phyloP scores from a whole-genome alignment of 2,329 filamentous ascomycete species.

The Hypoxylon sp. region DNA sequence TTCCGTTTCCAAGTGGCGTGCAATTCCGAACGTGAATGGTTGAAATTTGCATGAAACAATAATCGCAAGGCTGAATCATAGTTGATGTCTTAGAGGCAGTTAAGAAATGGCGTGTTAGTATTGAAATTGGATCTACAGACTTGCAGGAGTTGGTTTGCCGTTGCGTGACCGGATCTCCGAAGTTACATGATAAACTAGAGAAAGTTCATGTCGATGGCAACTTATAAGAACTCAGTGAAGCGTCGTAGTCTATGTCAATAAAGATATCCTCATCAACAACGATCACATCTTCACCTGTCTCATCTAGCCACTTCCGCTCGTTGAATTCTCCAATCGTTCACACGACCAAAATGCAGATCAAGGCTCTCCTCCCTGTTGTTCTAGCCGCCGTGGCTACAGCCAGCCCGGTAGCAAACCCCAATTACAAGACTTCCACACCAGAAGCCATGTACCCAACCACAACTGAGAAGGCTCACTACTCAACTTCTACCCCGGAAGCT shows the following conservation, averaged over 20 bases:
- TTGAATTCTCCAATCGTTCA: constrained; percentile 4
- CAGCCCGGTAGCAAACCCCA: constrained; percentile 39
- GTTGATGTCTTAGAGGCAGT: constrained; percentile 25
- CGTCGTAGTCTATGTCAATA: background rate
- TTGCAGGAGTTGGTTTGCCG: constrained; percentile 10
- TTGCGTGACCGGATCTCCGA: constrained; percentile 25
- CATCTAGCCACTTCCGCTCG: constrained; percentile 6
- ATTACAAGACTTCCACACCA: constrained; percentile 35
- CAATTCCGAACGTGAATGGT: background rate
- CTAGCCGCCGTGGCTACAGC: constrained; percentile 38
- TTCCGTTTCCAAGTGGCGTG: background rate
- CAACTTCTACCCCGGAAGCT: constrained; percentile 20
- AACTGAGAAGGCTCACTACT: constrained; percentile 20
- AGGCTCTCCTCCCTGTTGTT: constrained; percentile 36
- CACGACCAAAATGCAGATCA: constrained; percentile 41
- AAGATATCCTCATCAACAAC: constrained; percentile 8
- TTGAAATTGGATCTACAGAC: constrained; percentile 38
- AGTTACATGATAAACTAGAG: background rate
- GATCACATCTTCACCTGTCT: constrained; percentile 13
- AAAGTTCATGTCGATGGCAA: constrained; percentile 4
- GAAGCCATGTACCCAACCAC: constrained; percentile 35
- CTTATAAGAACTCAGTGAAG: constrained; percentile 32
- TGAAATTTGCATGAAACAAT: constrained; percentile 21
- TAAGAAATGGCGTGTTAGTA: constrained; percentile 29
- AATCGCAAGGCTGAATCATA: constrained; percentile 34